Conservation (phyloP, 495 filamentous ascomycete species). For the Lasiosphaeriaceae sp. region DNA sequence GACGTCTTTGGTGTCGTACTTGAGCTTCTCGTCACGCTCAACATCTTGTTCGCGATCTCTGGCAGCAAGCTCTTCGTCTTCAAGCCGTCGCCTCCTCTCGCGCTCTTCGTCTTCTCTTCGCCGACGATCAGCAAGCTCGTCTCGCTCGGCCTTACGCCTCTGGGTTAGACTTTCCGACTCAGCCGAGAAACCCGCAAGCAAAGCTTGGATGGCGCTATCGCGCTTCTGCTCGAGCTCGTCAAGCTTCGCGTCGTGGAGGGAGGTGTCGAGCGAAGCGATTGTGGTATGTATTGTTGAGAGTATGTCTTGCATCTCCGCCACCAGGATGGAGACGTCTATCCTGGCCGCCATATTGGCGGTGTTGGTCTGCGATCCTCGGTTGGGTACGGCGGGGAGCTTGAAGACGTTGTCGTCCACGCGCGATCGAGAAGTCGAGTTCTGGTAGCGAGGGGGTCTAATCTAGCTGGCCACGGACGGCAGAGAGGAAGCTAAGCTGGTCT, state of each 20-base stretch:
- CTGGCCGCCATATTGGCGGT: conserved; percentile 2
- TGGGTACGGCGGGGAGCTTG: not conserved
- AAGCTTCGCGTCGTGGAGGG: conserved; percentile 25
- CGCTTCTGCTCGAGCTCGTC: conserved; percentile 28
- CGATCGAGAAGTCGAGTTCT: too few relatives aligned
- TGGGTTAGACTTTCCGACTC: conserved; percentile 18
- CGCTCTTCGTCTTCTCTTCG: conserved; percentile 33
- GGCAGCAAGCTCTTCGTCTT: conserved; percentile 27
- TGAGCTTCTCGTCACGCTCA: conserved; percentile 16
- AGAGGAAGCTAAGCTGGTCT: too few relatives aligned
- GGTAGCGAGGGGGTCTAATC: too few relatives aligned
- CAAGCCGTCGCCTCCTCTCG: conserved; percentile 20
- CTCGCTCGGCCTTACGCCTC: conserved; percentile 20
- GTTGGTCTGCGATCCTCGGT: not conserved
- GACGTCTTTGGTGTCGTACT: conserved; percentile 17
- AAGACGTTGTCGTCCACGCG: not conserved
- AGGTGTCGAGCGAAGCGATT: conserved; percentile 21
- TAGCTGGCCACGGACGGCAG: too few relatives aligned
- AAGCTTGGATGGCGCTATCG: conserved; percentile 18
- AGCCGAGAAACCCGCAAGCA: conserved; percentile 20
- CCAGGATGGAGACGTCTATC: conserved; percentile 29
- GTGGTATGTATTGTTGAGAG: conserved; percentile 30
- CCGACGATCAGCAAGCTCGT: conserved; percentile 24
- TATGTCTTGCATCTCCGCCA: conserved; percentile 35
- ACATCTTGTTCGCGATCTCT: conserved; percentile 20